Base-by-base conservation (phyloP, 2,329 filamentous ascomycete genomes). In the Beauveria bassiana region DNA sequence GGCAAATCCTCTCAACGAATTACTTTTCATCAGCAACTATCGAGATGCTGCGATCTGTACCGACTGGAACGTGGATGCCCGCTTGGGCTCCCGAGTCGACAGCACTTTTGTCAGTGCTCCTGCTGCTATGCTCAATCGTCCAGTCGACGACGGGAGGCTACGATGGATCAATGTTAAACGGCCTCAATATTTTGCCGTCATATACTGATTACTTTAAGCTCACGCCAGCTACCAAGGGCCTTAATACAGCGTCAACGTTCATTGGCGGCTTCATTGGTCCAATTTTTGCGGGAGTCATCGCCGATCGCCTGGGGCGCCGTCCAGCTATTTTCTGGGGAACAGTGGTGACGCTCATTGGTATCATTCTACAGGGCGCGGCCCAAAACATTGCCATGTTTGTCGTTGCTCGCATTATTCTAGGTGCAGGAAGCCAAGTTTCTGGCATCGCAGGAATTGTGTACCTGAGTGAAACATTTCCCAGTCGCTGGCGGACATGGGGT, bases 131-230 rank as follows among this genome's bases (percentile, higher is more conserved):
- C 65, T 77, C 77, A 22, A 73, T 77, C 50, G 76, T 78, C 6
- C 76, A 79, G 61, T 79, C 77, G 7, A 64, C 60, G 1, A 65
- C 63, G 0, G 58, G 63, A 34, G 73, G 76, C 26, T 78, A 79
- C 58, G 78, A 81, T 61, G 76, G 77, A 2, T 81, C 78, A 2
- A 80, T 84, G 72, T 73, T 84, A 70, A 84, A 84, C 63, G 81
- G 80, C 0, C 74, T 86, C 26, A 81, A 84, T 62, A 84, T 86
- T 62, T 68, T 86, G 18, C 81, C 81, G 0, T 78, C 77, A 0
- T 86, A 85, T 67, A 78, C 75, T 0, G 74, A 82, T 43, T 85
- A 85, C 68, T 85, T 86, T 70, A 65, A 76, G 4, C 76, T 85
- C 8, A 83, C 71, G n/a, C 68, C 78, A 0, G 77, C 79, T 0